phyloP scores from a whole-genome alignment of 2,329 filamentous ascomycete genomes.

The Xenosphaeropsis pyriputrescens region DNA sequence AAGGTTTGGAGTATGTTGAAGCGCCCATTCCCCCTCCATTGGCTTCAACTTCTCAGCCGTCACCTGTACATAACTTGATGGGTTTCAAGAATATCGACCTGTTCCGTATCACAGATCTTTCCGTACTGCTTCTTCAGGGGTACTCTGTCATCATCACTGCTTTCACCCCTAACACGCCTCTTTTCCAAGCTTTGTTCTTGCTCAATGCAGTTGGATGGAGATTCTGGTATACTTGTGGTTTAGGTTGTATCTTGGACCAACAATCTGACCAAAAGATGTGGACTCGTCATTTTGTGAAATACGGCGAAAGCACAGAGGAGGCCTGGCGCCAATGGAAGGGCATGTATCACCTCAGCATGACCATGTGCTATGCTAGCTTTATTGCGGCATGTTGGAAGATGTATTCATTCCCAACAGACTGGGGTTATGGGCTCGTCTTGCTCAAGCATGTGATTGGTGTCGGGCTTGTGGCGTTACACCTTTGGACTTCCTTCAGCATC shows the following conservation, averaged over 20 bases:
- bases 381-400: conserved; percentile 91
- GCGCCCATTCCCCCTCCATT: conserved; percentile 14
- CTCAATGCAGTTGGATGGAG: conserved; percentile 71
- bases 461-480: conserved; percentile 68
- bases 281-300: conserved; percentile 97
- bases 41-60: conserved; percentile 35
- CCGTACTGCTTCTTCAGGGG: conserved; percentile 59
- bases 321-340: conserved; percentile 98
- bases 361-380: conserved; percentile 80
- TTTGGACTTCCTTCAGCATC: conserved; percentile 87
- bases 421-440: conserved; percentile 72
- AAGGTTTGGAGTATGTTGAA: conserved; percentile 15
- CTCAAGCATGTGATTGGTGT: conserved; percentile 77
- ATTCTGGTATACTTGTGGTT: conserved; percentile 79
- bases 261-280: conserved; percentile 88
- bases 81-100: conserved; percentile 76
- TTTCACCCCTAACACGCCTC: conserved; percentile 60
- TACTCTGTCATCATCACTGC: conserved; percentile 64
- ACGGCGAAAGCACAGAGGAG: conserved; percentile 76
- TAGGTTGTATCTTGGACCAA: conserved; percentile 69
- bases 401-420: conserved; percentile 76
- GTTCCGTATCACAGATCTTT: conserved; percentile 73
- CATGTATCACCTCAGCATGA: conserved; percentile 84
- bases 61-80: conserved; percentile 68
- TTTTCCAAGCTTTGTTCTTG: conserved; percentile 69